Evolutionary conservation across 148 eudicot species (phyloP).

Genomic region (Nyssa sinensis): DNA sequence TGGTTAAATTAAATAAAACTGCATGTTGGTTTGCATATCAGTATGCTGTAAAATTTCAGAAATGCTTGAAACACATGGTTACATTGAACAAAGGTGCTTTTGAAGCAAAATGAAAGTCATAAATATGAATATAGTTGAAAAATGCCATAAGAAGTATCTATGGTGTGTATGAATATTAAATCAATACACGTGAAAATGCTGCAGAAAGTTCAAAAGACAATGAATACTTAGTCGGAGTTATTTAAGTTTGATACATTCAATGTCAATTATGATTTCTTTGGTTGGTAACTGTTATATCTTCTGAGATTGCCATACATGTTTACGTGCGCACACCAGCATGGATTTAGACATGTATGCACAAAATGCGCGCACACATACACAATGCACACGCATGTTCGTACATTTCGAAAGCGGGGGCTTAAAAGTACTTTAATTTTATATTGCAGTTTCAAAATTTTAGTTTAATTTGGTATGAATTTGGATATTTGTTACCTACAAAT

Average conservation of each 20-base stretch:
- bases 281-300: not conserved
- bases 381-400: not conserved
- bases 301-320: not conserved
- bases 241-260: not conserved
- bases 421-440: not conserved
- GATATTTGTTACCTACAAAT: not conserved
- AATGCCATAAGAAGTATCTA: not conserved
- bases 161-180: not conserved
- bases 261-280: not conserved
- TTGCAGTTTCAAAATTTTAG: not conserved
- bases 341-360: too few species aligned
- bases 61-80: not conserved
- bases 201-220: too few species aligned
- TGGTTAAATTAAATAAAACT: too few species aligned
- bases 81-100: not conserved
- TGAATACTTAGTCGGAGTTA: not conserved
- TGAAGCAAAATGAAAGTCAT: not conserved
- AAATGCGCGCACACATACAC: not conserved
- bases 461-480: not conserved
- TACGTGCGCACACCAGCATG: not conserved
- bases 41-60: not conserved
- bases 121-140: not conserved
- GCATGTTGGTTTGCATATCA: too few species aligned
- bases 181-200: not conserved
- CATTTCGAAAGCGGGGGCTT: not conserved